Evolutionary conservation across 176 grass and related monocot genomes (phyloP), one percentile per base, ranked within the genome.

Genomic region (Oryza nivara): DNA sequence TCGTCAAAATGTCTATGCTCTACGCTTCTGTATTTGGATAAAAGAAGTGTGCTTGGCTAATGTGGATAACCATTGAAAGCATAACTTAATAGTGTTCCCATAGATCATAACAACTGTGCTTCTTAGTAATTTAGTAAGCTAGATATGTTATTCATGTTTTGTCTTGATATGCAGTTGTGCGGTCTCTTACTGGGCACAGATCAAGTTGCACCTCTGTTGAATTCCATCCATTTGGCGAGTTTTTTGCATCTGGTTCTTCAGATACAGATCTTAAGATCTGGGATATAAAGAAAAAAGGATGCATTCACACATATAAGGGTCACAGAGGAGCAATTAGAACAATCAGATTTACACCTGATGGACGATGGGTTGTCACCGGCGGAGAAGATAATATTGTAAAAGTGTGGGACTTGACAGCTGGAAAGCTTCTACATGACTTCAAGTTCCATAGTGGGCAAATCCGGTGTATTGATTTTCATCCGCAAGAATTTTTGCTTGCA

Each of bases 211-310:
- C 86, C 54, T 80, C 83, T 80, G 88, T 99, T 64, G 93, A 96
- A 80, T 99, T 99, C 86, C 96, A 99, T 87, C 96, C 96, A 65
- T 99, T 99, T 25, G 96, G 96, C 4, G 96, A 99, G 73, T 99
- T 99, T 76, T 99, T 99, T 79, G 93, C 96, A 66, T 99, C 96
- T 47, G 93, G 96, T 84, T 99, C 96, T 35, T 91, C 74, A 71
- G 96, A 98, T 88, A 94, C 91, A 40, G 91, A 99, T 88, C 96
- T 99, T 58, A 96, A 96, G 86, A 94, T 99, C 78, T 99, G 93
- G 96, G 93, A 99, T 81, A 99, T 99, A 83, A 99, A 89, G 88
- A 99, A 99, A 84, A 99, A 99, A 80, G 96, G 93, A 73, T 99
- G 89, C 88, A 92, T 99, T 81, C 93, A 99, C 82, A 96, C 96